Percentiles rank a stretch among this genome's conserved stretches.
phyloP scores from a whole-genome alignment of 495 filamentous ascomycete genomes.

The Podospora tetraspora region DNA sequence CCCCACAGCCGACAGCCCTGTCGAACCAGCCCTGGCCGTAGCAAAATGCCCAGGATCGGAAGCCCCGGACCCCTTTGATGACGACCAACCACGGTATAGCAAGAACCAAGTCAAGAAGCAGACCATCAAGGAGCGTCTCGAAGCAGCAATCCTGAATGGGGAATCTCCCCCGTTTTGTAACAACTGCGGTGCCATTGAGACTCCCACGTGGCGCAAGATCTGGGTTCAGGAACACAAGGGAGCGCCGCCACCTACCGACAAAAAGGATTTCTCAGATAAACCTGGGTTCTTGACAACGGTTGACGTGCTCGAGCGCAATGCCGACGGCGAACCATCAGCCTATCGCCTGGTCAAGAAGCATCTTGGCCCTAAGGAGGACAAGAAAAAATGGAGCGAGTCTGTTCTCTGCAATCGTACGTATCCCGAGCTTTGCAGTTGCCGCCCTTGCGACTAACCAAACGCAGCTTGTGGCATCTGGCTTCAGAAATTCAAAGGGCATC shows the following conservation, averaged over 20 bases:
- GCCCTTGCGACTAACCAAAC: slow-evolving; percentile 8
- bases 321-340: slow-evolving; percentile 50
- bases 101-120: slow-evolving; percentile 54
- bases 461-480: slow-evolving; percentile 89
- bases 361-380: slow-evolving; percentile 51
- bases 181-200: slow-evolving; percentile 92
- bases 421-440: neutral
- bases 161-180: slow-evolving; percentile 78
- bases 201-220: slow-evolving; percentile 89
- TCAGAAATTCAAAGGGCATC: slow-evolving; percentile 75
- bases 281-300: slow-evolving; percentile 59
- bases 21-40: slow-evolving; percentile 15
- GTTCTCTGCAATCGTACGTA: slow-evolving; percentile 83
- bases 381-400: slow-evolving; percentile 60
- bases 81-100: slow-evolving; percentile 33
- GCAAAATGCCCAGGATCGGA: slow-evolving; percentile 23
- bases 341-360: slow-evolving; percentile 75
- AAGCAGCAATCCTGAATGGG: slow-evolving; percentile 62
- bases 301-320: slow-evolving; percentile 58
- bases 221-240: slow-evolving; percentile 65
- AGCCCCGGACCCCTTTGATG: slow-evolving; percentile 26
- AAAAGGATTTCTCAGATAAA: slow-evolving; percentile 62
- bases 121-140: slow-evolving; percentile 58
- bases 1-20: slow-evolving; percentile 22
- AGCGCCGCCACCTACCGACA: slow-evolving; percentile 39